These are phyloP conservation scores for Calonectria montana DNA, from an alignment of 2,329 filamentous ascomycete genomes.

Conservation along the genomic window DNA sequence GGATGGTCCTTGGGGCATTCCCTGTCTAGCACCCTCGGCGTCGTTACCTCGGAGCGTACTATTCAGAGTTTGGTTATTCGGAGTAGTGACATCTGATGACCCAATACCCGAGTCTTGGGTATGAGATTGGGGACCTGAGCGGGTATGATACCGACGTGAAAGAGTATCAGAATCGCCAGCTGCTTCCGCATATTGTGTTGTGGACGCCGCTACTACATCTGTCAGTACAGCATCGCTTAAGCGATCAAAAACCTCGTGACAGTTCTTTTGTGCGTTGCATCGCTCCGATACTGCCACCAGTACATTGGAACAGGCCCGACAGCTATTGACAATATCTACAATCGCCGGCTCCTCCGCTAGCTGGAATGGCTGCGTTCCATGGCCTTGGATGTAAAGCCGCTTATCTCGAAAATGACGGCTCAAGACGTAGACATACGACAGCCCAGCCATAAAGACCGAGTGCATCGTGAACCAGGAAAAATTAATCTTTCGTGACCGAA, in stretches of 20 bases:
- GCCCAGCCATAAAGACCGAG: constrained; percentile 58
- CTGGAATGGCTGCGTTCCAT: not conserved
- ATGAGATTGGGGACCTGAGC: not conserved
- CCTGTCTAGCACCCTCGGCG: not conserved
- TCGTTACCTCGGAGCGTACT: not conserved
- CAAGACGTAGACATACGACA: constrained; percentile 56
- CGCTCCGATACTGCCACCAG: constrained; percentile 57
- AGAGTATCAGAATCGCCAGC: not conserved
- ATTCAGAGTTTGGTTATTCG: not conserved
- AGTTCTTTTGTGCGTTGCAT: constrained; percentile 54
- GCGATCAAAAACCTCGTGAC: constrained; percentile 56
- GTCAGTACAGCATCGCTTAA: constrained; percentile 55
- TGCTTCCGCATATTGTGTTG: not conserved
- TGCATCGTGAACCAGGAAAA: constrained; percentile 63
- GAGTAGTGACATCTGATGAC: not conserved
- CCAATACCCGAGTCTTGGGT: not conserved
- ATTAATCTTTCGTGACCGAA: constrained; percentile 58
- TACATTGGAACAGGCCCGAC: constrained; percentile 56
- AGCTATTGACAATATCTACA: constrained; percentile 56
- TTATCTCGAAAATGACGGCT: constrained; percentile 51
- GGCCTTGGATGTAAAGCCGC: constrained; percentile 24
- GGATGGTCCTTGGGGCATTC: not conserved
- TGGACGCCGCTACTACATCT: constrained; percentile 37
- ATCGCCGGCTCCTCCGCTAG: constrained; percentile 50
- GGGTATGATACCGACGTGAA: not conserved